Conservation (phyloP, 495 filamentous ascomycete species). For the Penicillium malachiteum region DNA sequence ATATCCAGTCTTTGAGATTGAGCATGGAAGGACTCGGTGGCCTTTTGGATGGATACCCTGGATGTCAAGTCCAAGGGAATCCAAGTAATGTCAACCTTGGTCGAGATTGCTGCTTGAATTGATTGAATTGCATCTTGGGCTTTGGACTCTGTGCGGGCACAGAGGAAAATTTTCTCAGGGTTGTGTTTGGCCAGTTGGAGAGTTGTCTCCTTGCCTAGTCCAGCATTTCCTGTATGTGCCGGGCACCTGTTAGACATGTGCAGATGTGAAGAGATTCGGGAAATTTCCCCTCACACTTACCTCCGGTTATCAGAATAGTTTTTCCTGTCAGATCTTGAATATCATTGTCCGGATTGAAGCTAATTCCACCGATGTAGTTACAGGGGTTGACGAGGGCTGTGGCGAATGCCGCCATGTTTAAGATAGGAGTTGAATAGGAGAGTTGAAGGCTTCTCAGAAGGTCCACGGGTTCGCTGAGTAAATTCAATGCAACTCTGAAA, state of each 20-base stretch:
- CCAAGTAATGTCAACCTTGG: conserved; percentile 34
- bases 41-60: conserved; percentile 47
- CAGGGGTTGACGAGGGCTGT: conserved; percentile 21
- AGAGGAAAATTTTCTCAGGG: conserved; percentile 56
- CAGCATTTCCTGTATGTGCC: conserved; percentile 46
- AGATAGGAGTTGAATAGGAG: neutral
- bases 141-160: conserved; percentile 35
- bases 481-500: neutral
- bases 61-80: conserved; percentile 48
- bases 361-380: conserved; percentile 29
- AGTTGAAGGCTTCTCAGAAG: neutral
- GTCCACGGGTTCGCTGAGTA: neutral
- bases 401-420: conserved; percentile 22
- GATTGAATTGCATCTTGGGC: conserved; percentile 25
- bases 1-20: conserved; percentile 58
- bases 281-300: conserved; percentile 32
- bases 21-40: conserved; percentile 45
- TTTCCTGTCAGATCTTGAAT: conserved; percentile 53
- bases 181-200: conserved; percentile 53
- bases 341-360: conserved; percentile 44
- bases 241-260: neutral
- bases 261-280: neutral
- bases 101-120: conserved; percentile 18
- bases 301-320: conserved; percentile 57
- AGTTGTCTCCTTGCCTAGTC: conserved; percentile 57